Conservation (phyloP, 1,139 yeast genomes). For the Taphrina pruni region DNA sequence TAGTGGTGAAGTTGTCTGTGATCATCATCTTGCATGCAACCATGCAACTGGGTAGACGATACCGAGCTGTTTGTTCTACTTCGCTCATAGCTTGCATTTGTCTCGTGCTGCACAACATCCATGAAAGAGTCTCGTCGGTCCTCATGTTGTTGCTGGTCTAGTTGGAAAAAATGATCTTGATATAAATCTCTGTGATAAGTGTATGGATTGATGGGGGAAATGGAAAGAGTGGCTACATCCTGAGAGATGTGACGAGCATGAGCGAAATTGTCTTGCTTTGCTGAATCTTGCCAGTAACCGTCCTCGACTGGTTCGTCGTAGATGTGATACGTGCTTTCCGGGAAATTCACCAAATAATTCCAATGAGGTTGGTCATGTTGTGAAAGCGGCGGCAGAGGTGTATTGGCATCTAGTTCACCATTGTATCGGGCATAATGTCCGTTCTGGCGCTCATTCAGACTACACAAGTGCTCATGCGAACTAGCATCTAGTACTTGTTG, state of each 20-base stretch:
- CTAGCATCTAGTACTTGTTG: not conserved
- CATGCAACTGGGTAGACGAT: not conserved
- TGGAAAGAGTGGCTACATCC: constrained; percentile 2
- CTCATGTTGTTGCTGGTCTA: not conserved
- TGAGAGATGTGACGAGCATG: constrained; percentile 20
- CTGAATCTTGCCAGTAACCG: not conserved
- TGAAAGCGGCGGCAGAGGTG: not conserved
- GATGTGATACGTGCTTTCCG: constrained; percentile 1
- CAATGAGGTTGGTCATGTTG: not conserved
- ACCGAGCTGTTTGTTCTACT: not conserved
- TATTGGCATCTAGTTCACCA: not conserved
- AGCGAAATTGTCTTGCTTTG: not conserved
- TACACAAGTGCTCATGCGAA: not conserved
- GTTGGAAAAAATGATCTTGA: not conserved
- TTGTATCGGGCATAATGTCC: not conserved
- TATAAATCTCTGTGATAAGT: constrained; percentile 1
- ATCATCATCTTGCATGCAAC: no score
- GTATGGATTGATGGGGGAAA: not conserved
- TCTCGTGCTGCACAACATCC: not conserved
- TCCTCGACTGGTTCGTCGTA: not conserved
- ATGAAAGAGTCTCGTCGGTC: not conserved
- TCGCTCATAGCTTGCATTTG: not conserved
- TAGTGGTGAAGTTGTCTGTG: no score
- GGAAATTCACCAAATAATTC: not conserved
- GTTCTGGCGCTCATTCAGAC: not conserved